Evolutionary conservation across 176 grass and related monocot species (phyloP), one percentile per base, ranked within the genome.

Genomic region (Cocos nucifera): DNA sequence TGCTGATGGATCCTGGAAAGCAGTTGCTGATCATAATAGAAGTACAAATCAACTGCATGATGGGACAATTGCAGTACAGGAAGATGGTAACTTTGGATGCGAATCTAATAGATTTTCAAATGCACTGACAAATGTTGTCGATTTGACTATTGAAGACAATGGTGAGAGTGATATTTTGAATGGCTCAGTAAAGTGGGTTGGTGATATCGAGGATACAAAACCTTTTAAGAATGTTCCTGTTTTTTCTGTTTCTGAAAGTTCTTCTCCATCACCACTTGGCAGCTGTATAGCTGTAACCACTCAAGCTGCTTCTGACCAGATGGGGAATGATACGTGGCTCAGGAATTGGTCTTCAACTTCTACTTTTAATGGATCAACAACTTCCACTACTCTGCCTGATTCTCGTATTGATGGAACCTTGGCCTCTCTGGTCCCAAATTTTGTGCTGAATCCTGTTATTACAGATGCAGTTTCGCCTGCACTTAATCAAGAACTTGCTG

Each of bases 1-100:
- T 69, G 74, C 82, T 22, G 88, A 89, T 74, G 88, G 94, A 63
- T 86, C 84, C 74, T 98, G 94, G 88, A 89, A 92, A 74, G 59
- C 56, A 61, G 39, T 57, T 65, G 71, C 54, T 67, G 75, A 77
- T 73, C 56, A 83, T 73, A 82, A 76, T 75, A 72, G 58, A 62
- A 84, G 54, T 78, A 72, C 66, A 74, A 89, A 80, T 71, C 68
- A 63, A 60, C 64, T 68, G 16, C 49, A n/a, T 23, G 65, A 35
- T 66, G 73, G 72, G 9, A 63, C 62, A 30, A 14, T 52, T 14
- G 53, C 73, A 59, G 54, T 73, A 23, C 22, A 63, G 57, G 58
- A 67, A 9, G 70, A 57, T 68, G 57, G 63, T 24, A 56, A 25
- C 59, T 44, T 67, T 49, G 75, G 85, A 58, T 69, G 62, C 51